Percentiles rank a stretch among this genome's conserved stretches.
These are phyloP conservation scores for Botryotinia convoluta DNA, from an alignment of 2,329 filamentous ascomycete species.

Conservation along the genomic window DNA sequence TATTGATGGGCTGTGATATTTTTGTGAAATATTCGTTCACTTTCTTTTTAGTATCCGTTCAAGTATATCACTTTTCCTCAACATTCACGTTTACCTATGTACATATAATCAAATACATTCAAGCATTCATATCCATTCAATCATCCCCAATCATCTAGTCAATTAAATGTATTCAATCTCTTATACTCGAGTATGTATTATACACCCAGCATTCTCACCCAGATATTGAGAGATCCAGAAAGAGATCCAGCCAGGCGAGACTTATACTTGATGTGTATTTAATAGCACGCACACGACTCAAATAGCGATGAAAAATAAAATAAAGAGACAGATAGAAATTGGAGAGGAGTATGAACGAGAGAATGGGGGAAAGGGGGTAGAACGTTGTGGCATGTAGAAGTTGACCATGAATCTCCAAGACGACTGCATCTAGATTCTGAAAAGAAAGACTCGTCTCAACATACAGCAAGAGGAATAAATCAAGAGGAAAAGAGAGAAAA, in stretches of 20 bases:
- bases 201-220: rapidly evolving
- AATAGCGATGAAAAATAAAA: not conserved
- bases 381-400: not conserved
- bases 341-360: not conserved
- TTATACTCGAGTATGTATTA: too few species aligned
- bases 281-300: rapidly evolving
- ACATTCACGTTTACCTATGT: not conserved
- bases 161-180: not conserved
- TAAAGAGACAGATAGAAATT: not conserved
- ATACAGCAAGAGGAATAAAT: not conserved
- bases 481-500: not conserved
- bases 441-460: not conserved
- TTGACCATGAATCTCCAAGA: not conserved
- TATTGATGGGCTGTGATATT: not conserved
- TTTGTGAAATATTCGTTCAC: not conserved
- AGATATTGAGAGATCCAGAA: not conserved
- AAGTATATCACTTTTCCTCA: not conserved
- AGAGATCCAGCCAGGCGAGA: not conserved
- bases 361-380: not conserved
- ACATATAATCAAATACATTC: not conserved
- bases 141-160: not conserved
- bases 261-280: not conserved
- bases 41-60: not conserved
- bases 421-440: not conserved
- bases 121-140: not conserved